phyloP scores from a whole-genome alignment of 2,329 filamentous ascomycete species.

The Mycosphaerella sp. region DNA sequence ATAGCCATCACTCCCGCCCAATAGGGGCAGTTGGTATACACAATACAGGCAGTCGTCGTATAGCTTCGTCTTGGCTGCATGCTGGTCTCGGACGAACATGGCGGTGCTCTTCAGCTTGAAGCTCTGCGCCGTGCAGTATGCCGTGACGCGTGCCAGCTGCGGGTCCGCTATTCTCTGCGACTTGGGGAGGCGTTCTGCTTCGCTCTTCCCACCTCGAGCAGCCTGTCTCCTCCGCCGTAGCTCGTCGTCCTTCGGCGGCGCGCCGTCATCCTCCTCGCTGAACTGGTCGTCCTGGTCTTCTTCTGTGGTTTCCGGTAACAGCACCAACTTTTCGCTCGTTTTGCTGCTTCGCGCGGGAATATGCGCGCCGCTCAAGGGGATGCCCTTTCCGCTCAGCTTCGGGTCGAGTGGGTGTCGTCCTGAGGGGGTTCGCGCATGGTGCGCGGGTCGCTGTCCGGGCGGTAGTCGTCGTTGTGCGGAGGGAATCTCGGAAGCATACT shows the following conservation, averaged over 20 bases:
- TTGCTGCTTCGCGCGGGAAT: conserved; percentile 86
- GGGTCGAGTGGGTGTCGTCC: conserved; percentile 49
- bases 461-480: conserved; percentile 82
- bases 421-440: conserved; percentile 45
- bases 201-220: conserved; percentile 67
- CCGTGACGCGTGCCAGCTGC: conserved; percentile 82
- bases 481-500: conserved; percentile 89
- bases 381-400: conserved; percentile 51
- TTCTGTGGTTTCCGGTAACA: conserved; percentile 73
- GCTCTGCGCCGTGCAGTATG: conserved; percentile 91
- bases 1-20: conserved; percentile 81
- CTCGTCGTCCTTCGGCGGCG: conserved; percentile 62
- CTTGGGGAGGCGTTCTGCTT: conserved; percentile 89
- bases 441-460: conserved; percentile 48
- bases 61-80: conserved; percentile 87
- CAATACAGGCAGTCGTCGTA: conserved; percentile 98
- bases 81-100: conserved; percentile 77
- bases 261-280: conserved; percentile 51
- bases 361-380: conserved; percentile 35
- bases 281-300: conserved; percentile 47
- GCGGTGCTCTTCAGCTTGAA: conserved; percentile 88
- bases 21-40: conserved; percentile 84
- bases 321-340: conserved; percentile 91
- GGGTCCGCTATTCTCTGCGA: conserved; percentile 65
- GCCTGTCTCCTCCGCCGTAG: conserved; percentile 57